These are phyloP conservation scores for Dillenia turbinata DNA, from an alignment of 164 flowering plant genomes.

Conservation along the genomic window DNA sequence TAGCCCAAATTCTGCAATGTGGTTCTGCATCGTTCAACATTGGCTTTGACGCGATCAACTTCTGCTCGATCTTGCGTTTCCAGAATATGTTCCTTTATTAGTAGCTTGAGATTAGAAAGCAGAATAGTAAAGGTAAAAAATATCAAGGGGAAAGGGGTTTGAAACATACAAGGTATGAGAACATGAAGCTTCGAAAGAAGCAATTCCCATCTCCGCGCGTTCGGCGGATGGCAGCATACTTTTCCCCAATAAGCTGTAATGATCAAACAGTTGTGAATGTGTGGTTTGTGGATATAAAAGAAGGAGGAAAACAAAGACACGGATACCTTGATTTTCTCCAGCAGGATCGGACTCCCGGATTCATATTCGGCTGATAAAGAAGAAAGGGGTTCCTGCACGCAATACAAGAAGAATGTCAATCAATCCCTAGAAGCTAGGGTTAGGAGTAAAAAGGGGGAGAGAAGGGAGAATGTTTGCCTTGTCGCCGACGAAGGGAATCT, in stretches of 20 bases:
- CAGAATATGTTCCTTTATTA: constrained; percentile 77
- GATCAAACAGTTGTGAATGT: neutral
- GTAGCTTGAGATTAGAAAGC: constrained; percentile 19
- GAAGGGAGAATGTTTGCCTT: constrained; percentile 40
- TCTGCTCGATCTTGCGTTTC: constrained; percentile 74
- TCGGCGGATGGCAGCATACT: constrained; percentile 79
- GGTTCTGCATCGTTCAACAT: constrained; percentile 79
- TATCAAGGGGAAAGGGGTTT: constrained; percentile 3
- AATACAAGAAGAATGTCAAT: constrained; percentile 65
- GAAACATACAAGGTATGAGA: constrained; percentile 76
- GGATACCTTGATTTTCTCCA: constrained; percentile 80
- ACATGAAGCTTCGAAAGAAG: constrained; percentile 95
- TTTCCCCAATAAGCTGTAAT: constrained; percentile 57
- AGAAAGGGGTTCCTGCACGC: constrained; percentile 79
- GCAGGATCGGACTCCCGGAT: constrained; percentile 75
- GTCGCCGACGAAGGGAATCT: constrained; percentile 69
- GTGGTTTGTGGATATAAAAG: too few species aligned
- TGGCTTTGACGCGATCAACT: constrained; percentile 66
- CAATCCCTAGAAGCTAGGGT: constrained; percentile 6
- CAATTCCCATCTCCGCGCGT: constrained; percentile 98
- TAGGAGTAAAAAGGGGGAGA: neutral
- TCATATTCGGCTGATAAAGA: constrained; percentile 75
- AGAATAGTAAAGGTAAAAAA: constrained; percentile 10
- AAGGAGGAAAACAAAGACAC: neutral
- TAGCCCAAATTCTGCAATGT: constrained; percentile 82